Evolutionary conservation across 2,329 filamentous ascomycete species (phyloP), one percentile per base, ranked within the genome.

Genomic region (Incumbomyces delicatus): DNA sequence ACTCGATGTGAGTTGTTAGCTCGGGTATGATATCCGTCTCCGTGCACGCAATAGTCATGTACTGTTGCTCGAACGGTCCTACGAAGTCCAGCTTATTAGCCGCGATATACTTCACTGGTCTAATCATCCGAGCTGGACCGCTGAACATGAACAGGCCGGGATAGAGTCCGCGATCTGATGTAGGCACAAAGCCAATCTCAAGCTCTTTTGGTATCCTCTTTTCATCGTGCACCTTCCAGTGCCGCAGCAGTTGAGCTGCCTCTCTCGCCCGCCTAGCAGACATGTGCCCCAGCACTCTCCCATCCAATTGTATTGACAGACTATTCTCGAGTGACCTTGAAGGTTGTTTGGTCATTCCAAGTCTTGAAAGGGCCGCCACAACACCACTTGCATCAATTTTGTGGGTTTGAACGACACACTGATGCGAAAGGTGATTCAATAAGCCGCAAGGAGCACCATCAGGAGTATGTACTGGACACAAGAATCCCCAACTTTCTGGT

Each of bases 21-120:
- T 87, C 87, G n/a, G 87, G 85, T 22, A 85, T 76, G 50, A 96
- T 80, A 63, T 98, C 92, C 30, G 82, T 76, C 41, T 89, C 83
- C n/a, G 86, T 82, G 57, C 88, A 89, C 17, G 92, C 89, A 62
- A 98, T 95, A 41, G 88, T 88, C 90, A 98, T 95, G 71, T 92
- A 96, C 0, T 90, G 89, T 68, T 98, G 92, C 67, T 98, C 92
- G 55, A 94, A 86, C 0, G 92, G 85, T 8, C 92, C 92, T 30
- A 98, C 85, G 53, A 80, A 88, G 66, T 98, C 92, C 57, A 85
- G 74, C 63, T 85, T 87, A 50, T 87, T 85, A 3, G 95, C 74
- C 3, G 89, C 83, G 22, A 98, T 75, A 61, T 96, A 95, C 65
- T 90, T 95, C 58, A 94, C 87, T 1, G 90, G 89, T 50, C 92